Evolutionary conservation across 192 early-diverging fungal genomes (phyloP).

Genomic region (Allomyces arbusculus): DNA sequence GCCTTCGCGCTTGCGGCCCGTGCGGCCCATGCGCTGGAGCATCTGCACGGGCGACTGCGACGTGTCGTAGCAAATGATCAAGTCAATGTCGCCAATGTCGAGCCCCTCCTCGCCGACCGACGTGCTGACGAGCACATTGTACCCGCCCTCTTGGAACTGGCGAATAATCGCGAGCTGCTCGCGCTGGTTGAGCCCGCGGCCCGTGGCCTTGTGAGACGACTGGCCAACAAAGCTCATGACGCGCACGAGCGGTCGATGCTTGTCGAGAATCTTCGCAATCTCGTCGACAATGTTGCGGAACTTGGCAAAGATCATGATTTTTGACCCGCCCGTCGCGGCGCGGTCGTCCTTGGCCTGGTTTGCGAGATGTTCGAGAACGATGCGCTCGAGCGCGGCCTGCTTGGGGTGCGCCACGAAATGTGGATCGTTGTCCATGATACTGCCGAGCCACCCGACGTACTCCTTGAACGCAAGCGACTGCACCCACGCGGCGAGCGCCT

Average conservation of each 20-base stretch:
- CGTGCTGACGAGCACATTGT: constrained; percentile 75
- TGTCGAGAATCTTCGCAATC: constrained; percentile 33
- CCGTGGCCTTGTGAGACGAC: constrained; percentile 17
- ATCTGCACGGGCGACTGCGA: constrained; percentile 56
- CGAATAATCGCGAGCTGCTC: constrained; percentile 62
- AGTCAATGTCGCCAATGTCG: constrained; percentile 87
- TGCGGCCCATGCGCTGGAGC: constrained; percentile 56
- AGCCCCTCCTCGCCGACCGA: constrained; percentile 89
- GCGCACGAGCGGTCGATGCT: constrained; percentile 43
- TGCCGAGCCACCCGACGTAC: constrained; percentile 17
- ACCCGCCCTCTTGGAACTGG: constrained; percentile 51
- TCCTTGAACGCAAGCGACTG: constrained; percentile 12
- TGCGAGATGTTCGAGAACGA: constrained; percentile 49
- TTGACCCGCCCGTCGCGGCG: constrained; percentile 17
- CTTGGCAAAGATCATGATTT: constrained; percentile 69
- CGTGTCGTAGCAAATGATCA: constrained; percentile 76
- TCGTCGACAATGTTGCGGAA: constrained; percentile 70
- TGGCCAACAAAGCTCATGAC: constrained; percentile 72
- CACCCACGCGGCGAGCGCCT: constrained; percentile 13
- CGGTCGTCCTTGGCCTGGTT: constrained; percentile 13
- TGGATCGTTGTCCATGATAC: constrained; percentile 10
- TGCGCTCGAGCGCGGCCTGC: constrained; percentile 35
- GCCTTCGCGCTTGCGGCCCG: constrained; percentile 55
- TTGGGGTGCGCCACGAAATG: constrained; percentile 62
- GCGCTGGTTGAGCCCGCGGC: constrained; percentile 63